phyloP scores from a whole-genome alignment of 495 filamentous ascomycete genomes.

The Cenococcum geophilum region DNA sequence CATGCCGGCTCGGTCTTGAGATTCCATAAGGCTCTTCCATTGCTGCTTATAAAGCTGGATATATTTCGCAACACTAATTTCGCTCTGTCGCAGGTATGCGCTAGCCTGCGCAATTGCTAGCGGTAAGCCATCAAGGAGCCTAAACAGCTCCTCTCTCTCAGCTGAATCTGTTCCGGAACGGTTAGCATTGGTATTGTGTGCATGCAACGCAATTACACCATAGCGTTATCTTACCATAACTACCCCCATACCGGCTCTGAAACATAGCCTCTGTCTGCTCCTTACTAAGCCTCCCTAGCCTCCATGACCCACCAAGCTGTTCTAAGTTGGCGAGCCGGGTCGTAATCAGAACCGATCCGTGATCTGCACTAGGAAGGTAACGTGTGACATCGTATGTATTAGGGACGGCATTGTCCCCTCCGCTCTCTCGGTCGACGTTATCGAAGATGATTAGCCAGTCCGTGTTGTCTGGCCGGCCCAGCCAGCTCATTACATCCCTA shows the following conservation, averaged over 20 bases:
- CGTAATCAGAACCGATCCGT: conserved; percentile 40
- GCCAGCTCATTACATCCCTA: conserved; percentile 35
- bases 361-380: conserved; percentile 34
- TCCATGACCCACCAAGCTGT: neutral
- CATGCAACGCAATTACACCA: too few relatives aligned
- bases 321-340: conserved; percentile 32
- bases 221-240: too few relatives aligned
- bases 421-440: conserved; percentile 17
- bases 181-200: too few relatives aligned
- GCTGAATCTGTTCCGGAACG: neutral
- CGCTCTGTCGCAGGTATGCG: conserved; percentile 8
- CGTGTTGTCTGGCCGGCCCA: conserved; percentile 27
- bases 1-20: neutral
- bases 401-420: conserved; percentile 1
- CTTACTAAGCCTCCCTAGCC: conserved; percentile 26
- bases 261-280: conserved; percentile 6
- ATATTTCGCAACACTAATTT: conserved; percentile 2
- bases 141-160: conserved; percentile 7
- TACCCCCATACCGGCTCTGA: conserved; percentile 3
- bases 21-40: neutral
- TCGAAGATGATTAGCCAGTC: conserved; percentile 34
- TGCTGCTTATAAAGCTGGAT: conserved; percentile 3
- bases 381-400: conserved; percentile 33
- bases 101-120: conserved; percentile 24
- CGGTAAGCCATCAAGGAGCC: conserved; percentile 23